Conservation (phyloP, 139 green algal species). For the Auxenochlorella protothecoides region DNA sequence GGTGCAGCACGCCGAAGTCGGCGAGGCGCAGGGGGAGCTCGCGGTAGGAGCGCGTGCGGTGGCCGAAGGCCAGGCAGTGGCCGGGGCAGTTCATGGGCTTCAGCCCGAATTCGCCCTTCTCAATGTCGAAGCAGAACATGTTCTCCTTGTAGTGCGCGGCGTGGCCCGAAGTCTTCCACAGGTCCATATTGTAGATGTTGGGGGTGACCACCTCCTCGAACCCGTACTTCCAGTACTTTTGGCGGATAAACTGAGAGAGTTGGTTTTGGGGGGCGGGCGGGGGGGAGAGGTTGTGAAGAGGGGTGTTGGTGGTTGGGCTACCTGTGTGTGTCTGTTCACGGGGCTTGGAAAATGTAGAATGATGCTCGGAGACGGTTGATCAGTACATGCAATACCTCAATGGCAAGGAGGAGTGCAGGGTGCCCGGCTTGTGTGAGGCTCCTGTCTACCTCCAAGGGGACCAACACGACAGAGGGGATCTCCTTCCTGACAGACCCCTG, state of each 20-base stretch:
- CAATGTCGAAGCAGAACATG: constrained; percentile 94
- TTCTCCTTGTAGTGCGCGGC: constrained; percentile 97
- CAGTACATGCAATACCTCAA: too few species aligned
- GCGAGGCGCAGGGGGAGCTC: constrained; percentile 90
- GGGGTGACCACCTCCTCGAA: constrained; percentile 95
- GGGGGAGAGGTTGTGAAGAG: too few species aligned
- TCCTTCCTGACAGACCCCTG: too few species aligned
- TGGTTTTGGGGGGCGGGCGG: too few species aligned
- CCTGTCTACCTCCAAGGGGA: too few species aligned
- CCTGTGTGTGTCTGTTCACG: too few species aligned
- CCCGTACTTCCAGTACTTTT: constrained; percentile 96
- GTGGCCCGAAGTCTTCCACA: constrained; percentile 91
- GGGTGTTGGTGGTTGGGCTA: too few species aligned
- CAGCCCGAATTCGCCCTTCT: constrained; percentile 89
- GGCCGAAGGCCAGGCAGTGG: constrained; percentile 94
- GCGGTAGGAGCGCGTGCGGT: constrained; percentile 79
- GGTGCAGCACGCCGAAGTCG: constrained; percentile 97
- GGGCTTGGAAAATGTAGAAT: too few species aligned
- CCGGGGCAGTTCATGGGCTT: constrained; percentile 99
- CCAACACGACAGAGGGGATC: too few species aligned
- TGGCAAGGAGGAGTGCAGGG: too few species aligned
- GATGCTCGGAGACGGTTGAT: too few species aligned
- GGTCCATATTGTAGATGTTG: constrained; percentile 98
- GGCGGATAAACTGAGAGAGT: constrained; percentile 44
- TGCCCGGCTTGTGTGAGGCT: too few species aligned